Evolutionary conservation across 345 rosid species (phyloP).

Genomic region (Citrus sp.): DNA sequence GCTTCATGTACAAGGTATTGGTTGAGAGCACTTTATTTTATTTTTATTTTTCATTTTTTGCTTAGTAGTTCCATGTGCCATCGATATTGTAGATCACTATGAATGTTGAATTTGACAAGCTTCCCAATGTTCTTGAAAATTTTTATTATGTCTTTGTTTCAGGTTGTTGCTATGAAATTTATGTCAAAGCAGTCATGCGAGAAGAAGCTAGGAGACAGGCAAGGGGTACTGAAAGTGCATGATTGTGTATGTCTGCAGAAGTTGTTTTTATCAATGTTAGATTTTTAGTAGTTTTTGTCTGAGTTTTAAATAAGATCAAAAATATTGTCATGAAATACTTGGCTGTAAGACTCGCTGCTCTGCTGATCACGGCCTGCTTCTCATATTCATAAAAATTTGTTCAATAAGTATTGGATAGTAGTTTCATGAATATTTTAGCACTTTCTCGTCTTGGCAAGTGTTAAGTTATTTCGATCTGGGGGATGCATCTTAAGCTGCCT

Average conservation of each 20-base stretch:
- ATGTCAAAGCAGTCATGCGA: slow-evolving; percentile 61
- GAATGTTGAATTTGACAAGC: neutral
- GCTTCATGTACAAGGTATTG: neutral
- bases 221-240: slow-evolving; percentile 31
- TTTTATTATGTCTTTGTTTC: slow-evolving; percentile 15
- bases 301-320: slow-evolving; percentile 20
- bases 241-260: neutral
- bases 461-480: neutral
- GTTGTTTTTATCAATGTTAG: slow-evolving; percentile 4
- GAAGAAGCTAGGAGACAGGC: slow-evolving; percentile 64
- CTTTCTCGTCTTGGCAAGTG: neutral
- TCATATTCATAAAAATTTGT: neutral
- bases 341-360: slow-evolving; percentile 1
- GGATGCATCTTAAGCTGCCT: neutral
- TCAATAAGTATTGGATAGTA: neutral
- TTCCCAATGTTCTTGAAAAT: neutral
- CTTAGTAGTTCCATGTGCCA: neutral
- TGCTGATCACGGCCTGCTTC: neutral
- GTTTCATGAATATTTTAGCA: neutral
- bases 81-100: neutral
- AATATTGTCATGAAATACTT: slow-evolving; percentile 13
- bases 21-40: neutral
- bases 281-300: neutral
- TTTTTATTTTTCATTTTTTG: neutral
- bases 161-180: slow-evolving; percentile 98